Conservation (phyloP, 805 yeast species). For the Ogataea degrootiae region DNA sequence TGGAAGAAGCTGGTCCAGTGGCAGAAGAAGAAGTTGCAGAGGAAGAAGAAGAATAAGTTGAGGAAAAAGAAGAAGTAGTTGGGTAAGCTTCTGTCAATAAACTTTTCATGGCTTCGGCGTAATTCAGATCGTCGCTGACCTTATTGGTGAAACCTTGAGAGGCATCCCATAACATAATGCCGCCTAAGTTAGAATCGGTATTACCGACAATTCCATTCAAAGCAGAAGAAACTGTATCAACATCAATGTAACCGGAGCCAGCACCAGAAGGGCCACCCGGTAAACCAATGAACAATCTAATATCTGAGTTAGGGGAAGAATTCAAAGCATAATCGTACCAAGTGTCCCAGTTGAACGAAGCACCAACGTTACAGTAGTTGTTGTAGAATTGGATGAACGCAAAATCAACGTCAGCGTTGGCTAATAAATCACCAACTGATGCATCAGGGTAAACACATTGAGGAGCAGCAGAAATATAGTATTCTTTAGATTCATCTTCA, state of each 20-base stretch:
- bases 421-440: slow-evolving; percentile 36
- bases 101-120: slow-evolving; percentile 25
- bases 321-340: slow-evolving; percentile 64
- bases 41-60: slow-evolving; percentile 9
- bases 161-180: slow-evolving; percentile 86
- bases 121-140: slow-evolving; percentile 36
- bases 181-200: slow-evolving; percentile 47
- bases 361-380: slow-evolving; percentile 62
- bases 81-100: slow-evolving; percentile 15
- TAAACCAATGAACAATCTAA: slow-evolving; percentile 69
- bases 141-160: slow-evolving; percentile 50
- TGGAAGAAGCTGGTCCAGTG: slow-evolving; percentile 10
- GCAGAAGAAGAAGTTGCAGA: slow-evolving; percentile 5
- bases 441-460: slow-evolving; percentile 89
- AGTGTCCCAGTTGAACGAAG: slow-evolving; percentile 56
- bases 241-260: slow-evolving; percentile 49
- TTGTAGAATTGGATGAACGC: slow-evolving; percentile 88
- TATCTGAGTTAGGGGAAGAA: slow-evolving; percentile 60
- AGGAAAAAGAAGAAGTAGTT: slow-evolving; percentile 2
- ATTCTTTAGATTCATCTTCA: slow-evolving; percentile 43
- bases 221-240: slow-evolving; percentile 33
- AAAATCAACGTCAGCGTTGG: slow-evolving; percentile 63
- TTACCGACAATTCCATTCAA: slow-evolving; percentile 17
- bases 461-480: slow-evolving; percentile 85
- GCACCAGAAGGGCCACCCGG: slow-evolving; percentile 56